A percentile compares a stretch with the other conserved stretches of the same genome.
phyloP scores from a whole-genome alignment of 108 stramenopile genomes.

The Stephanodiscus minutulus region DNA sequence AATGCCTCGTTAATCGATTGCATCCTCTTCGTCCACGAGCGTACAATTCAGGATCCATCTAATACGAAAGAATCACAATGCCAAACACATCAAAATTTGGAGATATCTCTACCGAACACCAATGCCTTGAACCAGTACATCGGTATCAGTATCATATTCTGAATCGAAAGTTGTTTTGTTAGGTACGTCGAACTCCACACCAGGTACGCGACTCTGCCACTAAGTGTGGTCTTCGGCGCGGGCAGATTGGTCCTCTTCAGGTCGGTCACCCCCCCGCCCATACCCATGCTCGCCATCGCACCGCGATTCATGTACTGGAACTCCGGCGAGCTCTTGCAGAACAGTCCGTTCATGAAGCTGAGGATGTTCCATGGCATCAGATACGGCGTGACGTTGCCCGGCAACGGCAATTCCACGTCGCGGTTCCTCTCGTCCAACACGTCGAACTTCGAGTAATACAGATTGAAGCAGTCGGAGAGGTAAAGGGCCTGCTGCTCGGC shows the following conservation, averaged over 20 bases:
- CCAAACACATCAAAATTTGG: slow-evolving; percentile 30
- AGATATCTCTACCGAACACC: slow-evolving; percentile 92
- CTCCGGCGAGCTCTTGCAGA: slow-evolving; percentile 46
- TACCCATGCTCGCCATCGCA: slow-evolving; percentile 53
- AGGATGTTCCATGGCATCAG: slow-evolving; percentile 52
- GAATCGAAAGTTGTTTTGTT: slow-evolving; percentile 64
- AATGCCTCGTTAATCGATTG: background rate
- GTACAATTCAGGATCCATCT: background rate
- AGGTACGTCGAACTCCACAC: slow-evolving; percentile 67
- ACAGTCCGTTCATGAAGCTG: slow-evolving; percentile 44
- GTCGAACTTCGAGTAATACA: slow-evolving; percentile 48
- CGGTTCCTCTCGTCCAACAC: slow-evolving; percentile 30
- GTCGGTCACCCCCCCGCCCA: slow-evolving; percentile 52
- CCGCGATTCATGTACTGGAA: slow-evolving; percentile 61
- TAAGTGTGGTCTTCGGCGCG: slow-evolving; percentile 38
- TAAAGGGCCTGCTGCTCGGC: slow-evolving; percentile 89
- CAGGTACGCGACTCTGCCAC: slow-evolving; percentile 70
- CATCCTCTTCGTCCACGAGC: background rate
- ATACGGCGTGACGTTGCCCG: slow-evolving; percentile 53
- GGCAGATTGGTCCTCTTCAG: slow-evolving; percentile 43
- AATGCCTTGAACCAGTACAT: slow-evolving; percentile 97
- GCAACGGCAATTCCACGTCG: slow-evolving; percentile 46
- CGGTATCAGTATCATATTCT: slow-evolving; percentile 89
- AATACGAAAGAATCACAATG: background rate
- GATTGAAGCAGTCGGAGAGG: slow-evolving; percentile 71